Conservation (phyloP, 805 yeast species). For the Metschnikowia peoriensis region DNA sequence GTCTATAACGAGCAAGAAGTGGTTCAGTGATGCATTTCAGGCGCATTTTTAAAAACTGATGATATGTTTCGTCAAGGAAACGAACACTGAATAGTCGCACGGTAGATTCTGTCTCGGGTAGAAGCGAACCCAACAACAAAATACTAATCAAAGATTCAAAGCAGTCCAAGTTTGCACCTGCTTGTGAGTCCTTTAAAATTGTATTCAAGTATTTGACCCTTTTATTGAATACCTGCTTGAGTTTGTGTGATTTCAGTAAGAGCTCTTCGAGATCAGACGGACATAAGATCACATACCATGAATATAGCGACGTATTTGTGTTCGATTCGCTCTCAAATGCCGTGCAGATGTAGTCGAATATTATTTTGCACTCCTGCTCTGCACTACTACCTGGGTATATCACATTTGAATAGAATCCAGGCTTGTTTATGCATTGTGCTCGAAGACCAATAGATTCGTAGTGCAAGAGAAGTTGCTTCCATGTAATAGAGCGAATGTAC, state of each 20-base stretch:
- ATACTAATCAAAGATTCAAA: constrained; percentile 36
- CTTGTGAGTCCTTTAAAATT: constrained; percentile 29
- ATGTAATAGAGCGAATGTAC: constrained; percentile 29
- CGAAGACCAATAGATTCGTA: constrained; percentile 31
- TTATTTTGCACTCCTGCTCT: constrained; percentile 23
- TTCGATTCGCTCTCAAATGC: constrained; percentile 31
- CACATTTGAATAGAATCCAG: constrained; percentile 32
- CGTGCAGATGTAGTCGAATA: constrained; percentile 32
- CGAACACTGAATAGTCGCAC: constrained; percentile 28
- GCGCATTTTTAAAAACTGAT: constrained; percentile 19
- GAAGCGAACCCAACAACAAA: constrained; percentile 35
- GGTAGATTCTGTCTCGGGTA: constrained; percentile 18
- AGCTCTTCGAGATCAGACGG: constrained; percentile 35
- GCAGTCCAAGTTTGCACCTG: constrained; percentile 28
- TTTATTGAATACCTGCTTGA: constrained; percentile 35
- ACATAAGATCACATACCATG: constrained; percentile 35
- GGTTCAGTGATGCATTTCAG: constrained; percentile 10
- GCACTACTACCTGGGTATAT: constrained; percentile 22
- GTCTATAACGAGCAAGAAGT: constrained; percentile 5
- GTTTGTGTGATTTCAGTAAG: constrained; percentile 27
- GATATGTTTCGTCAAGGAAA: constrained; percentile 33
- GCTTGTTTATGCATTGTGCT: constrained; percentile 37
- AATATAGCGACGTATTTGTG: constrained; percentile 20
- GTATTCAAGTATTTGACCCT: constrained; percentile 31
- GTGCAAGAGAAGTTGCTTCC: constrained; percentile 37